Evolutionary conservation across 768 basidiomycete species (phyloP).

Genomic region (Trametes sanguinea): DNA sequence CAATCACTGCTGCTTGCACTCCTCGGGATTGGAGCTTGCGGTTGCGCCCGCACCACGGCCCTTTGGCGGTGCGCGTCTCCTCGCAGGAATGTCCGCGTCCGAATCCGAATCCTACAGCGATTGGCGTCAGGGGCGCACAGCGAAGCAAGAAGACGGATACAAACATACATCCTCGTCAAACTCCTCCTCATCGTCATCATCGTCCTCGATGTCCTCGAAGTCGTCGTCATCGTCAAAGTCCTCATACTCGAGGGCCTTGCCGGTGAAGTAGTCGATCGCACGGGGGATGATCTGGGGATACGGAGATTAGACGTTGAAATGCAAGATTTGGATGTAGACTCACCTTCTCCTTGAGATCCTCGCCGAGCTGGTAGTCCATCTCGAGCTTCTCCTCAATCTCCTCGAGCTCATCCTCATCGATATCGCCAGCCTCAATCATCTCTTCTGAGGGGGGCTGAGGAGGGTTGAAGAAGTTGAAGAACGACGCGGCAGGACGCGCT

Average conservation of each 20-base stretch:
- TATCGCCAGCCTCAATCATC: constrained; percentile 65
- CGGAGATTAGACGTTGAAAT: background rate
- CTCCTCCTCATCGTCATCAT: constrained; percentile 57
- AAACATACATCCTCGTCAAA: constrained; percentile 60
- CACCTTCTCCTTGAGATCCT: constrained; percentile 96
- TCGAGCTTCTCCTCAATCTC: constrained; percentile 93
- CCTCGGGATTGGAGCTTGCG: constrained; percentile 70
- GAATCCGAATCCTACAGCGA: constrained; percentile 63
- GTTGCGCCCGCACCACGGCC: constrained; percentile 46
- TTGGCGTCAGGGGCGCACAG: constrained; percentile 4
- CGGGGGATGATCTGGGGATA: constrained; percentile 80
- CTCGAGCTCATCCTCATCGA: constrained; percentile 83
- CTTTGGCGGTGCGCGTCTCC: constrained; percentile 61
- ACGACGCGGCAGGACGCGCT: constrained; percentile 88
- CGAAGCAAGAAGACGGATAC: constrained; percentile 9
- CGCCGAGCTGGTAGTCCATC: constrained; percentile 96
- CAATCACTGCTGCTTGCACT: constrained; percentile 88
- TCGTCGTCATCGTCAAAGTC: constrained; percentile 59
- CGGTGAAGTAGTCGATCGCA: constrained; percentile 96
- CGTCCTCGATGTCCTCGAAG: constrained; percentile 57
- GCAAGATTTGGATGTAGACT: no score
- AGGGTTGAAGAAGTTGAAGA: constrained; percentile 98
- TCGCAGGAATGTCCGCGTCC: constrained; percentile 63
- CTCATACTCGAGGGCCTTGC: constrained; percentile 87
- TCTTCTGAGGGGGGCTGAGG: constrained; percentile 73